Conservation (phyloP, 176 grass and related monocot species). For the Echinochloa phyllopogon region DNA sequence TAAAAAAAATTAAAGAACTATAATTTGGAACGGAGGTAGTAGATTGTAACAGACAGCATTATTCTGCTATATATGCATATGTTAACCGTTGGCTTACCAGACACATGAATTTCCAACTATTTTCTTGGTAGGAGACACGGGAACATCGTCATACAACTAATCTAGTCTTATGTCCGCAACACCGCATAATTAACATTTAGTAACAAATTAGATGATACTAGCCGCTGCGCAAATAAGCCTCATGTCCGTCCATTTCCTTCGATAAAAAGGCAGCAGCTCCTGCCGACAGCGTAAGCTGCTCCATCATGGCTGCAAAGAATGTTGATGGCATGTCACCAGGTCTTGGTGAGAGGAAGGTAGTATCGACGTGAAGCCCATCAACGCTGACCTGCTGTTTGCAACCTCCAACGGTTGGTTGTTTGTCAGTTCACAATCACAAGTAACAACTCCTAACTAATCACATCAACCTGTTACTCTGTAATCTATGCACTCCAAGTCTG, state of each 20-base stretch:
- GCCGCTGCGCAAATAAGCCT: neutral
- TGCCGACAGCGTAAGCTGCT: neutral
- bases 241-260: neutral
- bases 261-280: neutral
- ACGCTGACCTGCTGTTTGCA: neutral
- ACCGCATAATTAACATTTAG: neutral
- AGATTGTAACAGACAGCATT: neutral
- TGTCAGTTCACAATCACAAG: neutral
- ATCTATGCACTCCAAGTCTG: neutral
- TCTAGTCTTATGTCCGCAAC: neutral
- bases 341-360: neutral
- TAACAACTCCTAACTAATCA: neutral
- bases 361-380: slow-evolving; percentile 46
- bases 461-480: slow-evolving; percentile 3
- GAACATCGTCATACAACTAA: neutral
- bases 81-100: neutral
- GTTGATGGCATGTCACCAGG: slow-evolving; percentile 17
- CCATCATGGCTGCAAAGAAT: slow-evolving; percentile 6
- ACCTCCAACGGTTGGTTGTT: neutral
- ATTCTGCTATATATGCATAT: neutral
- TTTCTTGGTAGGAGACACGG: too few species aligned
- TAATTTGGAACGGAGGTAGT: too few species aligned
- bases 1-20: too few species aligned
- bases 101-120: too few species aligned
- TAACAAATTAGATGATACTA: neutral